Evolutionary conservation across 768 basidiomycete species (phyloP), one percentile per base, ranked within the genome.

Genomic region (Suillus subaureus): DNA sequence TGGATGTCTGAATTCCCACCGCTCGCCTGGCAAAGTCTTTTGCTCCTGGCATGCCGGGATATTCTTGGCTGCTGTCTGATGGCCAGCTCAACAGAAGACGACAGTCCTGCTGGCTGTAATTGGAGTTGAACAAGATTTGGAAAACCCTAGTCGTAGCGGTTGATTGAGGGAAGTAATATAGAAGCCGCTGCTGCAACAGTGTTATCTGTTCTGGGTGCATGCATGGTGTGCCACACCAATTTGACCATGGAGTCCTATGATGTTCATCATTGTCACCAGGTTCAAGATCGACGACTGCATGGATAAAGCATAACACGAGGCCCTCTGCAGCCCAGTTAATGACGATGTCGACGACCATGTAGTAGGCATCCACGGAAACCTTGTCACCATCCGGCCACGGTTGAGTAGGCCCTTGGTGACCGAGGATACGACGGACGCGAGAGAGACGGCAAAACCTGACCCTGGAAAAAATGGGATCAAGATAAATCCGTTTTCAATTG

Each of bases 261-360:
- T 78, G 76, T 75, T 93, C 91, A 76, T 93, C 89, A 71, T 93
- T 92, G 81, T 94, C 91, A 12, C 78, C 79, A 61, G 84, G 82
- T 16, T 76, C 83, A 65, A 92, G 83, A 82, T 94, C 92, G 66
- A 87, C 86, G 39, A 87, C 87, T 49, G 93, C 93, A 71, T 96
- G 93, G 58, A 94, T 86, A 81, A 96, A 96, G 76, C 93, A 94
- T 40, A 96, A 82, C 66, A 94, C 91, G 73, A 96, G 86, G 65
- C 88, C 90, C 67, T 94, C 91, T 18, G 92, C 91, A 60, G 92
- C 93, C 87, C 89, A 92, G 77, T 94, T 96, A 73, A 94, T 91
- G 71, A 94, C 93, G 72, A 96, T 88, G 78, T 96, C 93, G 66
- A 92, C 90, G 6, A 89, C 89, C 87, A 94, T 89, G 76, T 94